Evolutionary conservation across 805 yeast genomes (phyloP).

Genomic region (Saccharomycopsis vini): DNA sequence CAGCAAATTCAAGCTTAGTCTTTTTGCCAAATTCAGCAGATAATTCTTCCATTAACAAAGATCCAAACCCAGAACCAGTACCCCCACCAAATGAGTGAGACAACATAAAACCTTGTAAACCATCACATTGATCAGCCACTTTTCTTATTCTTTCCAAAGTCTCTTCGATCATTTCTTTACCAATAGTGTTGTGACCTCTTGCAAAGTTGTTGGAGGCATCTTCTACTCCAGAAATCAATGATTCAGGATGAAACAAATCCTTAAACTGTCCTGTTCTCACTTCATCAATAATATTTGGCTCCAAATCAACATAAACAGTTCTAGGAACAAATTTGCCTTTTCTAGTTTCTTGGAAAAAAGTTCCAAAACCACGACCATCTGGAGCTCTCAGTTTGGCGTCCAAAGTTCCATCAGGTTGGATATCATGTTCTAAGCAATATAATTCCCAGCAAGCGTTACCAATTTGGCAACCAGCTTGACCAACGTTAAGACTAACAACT

Average conservation of each 20-base stretch:
- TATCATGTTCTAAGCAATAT: slow-evolving; percentile 95
- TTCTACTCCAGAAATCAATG: slow-evolving; percentile 92
- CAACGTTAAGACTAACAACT: slow-evolving; percentile 24
- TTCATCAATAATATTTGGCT: slow-evolving; percentile 96
- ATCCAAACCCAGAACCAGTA: slow-evolving; percentile 98
- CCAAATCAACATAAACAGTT: slow-evolving; percentile 93
- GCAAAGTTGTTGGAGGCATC: slow-evolving; percentile 99
- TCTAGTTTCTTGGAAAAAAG: slow-evolving; percentile 93
- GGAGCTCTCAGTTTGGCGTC: slow-evolving; percentile 72
- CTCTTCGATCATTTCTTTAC: slow-evolving; percentile 90
- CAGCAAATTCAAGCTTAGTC: slow-evolving; percentile 95
- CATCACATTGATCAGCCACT: slow-evolving; percentile 94
- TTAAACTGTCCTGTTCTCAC: slow-evolving; percentile 90
- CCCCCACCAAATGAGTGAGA: slow-evolving; percentile 99
- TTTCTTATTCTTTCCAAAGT: slow-evolving; percentile 92
- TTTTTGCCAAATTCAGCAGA: slow-evolving; percentile 91
- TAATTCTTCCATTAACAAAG: slow-evolving; percentile 83
- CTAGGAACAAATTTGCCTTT: slow-evolving; percentile 96
- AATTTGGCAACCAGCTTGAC: slow-evolving; percentile 93
- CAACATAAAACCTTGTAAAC: slow-evolving; percentile 93
- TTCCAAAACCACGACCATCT: slow-evolving; percentile 90
- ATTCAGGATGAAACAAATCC: slow-evolving; percentile 95
- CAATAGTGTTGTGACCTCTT: slow-evolving; percentile 97
- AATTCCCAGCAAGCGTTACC: slow-evolving; percentile 99
- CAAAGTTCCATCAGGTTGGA: slow-evolving; percentile 85